Percentiles rank a stretch among this genome's conserved stretches.
Evolutionary conservation across 2,329 filamentous ascomycete genomes (phyloP).

Genomic region (Xylaria sp.): DNA sequence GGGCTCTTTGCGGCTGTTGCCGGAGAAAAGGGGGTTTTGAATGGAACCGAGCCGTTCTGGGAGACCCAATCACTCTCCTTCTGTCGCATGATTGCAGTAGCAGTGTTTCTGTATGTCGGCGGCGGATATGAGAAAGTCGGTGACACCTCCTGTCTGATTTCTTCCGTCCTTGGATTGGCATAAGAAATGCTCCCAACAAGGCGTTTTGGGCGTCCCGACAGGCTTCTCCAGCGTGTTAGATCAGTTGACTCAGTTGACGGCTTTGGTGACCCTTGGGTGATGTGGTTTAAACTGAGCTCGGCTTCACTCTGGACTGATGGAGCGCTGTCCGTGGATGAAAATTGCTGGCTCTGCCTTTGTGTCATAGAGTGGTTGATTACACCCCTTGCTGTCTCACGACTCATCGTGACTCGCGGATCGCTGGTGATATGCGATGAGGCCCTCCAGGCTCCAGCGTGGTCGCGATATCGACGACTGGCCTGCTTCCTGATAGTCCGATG

Average conservation of each 20-base stretch:
- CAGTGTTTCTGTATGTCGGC: conserved; percentile 32
- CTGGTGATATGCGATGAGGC: conserved; percentile 33
- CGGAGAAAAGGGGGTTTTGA: conserved; percentile 29
- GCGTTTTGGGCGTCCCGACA: conserved; percentile 29
- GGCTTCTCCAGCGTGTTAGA: conserved; percentile 27
- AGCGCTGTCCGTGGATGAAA: conserved; percentile 28
- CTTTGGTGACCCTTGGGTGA: conserved; percentile 34
- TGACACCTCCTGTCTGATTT: conserved; percentile 25
- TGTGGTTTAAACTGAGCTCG: conserved; percentile 39
- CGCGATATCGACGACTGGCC: conserved; percentile 38
- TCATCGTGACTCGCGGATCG: conserved; percentile 40
- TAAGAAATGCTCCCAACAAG: conserved; percentile 34
- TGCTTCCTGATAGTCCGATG: conserved; percentile 40
- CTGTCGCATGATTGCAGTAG: conserved; percentile 31
- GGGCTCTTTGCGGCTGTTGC: conserved; percentile 18
- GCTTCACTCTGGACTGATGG: conserved; percentile 38
- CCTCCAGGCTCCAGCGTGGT: conserved; percentile 42
- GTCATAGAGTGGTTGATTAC: conserved; percentile 28
- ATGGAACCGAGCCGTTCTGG: conserved; percentile 27
- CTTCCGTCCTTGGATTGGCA: conserved; percentile 29
- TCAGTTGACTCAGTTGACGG: conserved; percentile 27
- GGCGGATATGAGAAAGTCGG: conserved; percentile 32
- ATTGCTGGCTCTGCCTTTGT: conserved; percentile 17
- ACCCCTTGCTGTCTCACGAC: conserved; percentile 37
- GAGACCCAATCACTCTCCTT: conserved; percentile 28